Percentiles rank a stretch among this genome's conserved stretches.
These are phyloP conservation scores for Nitzschia inconspicua DNA, from an alignment of 108 stramenopile genomes.

Conservation along the genomic window DNA sequence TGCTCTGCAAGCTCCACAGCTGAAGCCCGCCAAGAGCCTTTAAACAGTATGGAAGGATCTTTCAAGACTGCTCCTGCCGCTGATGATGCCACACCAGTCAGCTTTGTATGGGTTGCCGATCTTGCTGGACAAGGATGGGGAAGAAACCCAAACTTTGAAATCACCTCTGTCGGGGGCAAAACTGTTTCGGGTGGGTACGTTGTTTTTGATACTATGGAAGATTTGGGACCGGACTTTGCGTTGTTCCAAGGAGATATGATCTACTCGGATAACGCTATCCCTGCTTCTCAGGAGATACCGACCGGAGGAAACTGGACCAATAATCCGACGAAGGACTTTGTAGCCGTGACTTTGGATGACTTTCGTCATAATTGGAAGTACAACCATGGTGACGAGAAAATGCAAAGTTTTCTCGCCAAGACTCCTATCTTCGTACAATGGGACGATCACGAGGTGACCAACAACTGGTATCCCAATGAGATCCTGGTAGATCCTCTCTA, in stretches of 20 bases:
- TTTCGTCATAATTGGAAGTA: slow-evolving; percentile 45
- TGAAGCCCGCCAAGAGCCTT: neutral
- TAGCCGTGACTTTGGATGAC: slow-evolving; percentile 39
- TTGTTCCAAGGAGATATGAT: slow-evolving; percentile 43
- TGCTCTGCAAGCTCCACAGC: slow-evolving; percentile 2
- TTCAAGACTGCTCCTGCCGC: slow-evolving; percentile 28
- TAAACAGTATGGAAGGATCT: slow-evolving; percentile 27
- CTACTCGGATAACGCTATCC: slow-evolving; percentile 36
- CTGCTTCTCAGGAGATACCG: slow-evolving; percentile 13
- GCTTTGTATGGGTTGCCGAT: slow-evolving; percentile 38
- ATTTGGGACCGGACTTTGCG: slow-evolving; percentile 38
- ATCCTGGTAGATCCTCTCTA: neutral
- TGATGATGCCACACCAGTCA: slow-evolving; percentile 14
- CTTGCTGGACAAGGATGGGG: slow-evolving; percentile 47
- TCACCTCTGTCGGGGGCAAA: slow-evolving; percentile 20
- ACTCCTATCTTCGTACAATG: slow-evolving; percentile 33
- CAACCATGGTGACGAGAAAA: slow-evolving; percentile 36
- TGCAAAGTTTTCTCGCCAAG: slow-evolving; percentile 34
- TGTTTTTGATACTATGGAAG: slow-evolving; percentile 42
- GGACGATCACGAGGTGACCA: slow-evolving; percentile 47
- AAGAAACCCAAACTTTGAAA: slow-evolving; percentile 36
- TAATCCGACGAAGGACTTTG: slow-evolving; percentile 33
- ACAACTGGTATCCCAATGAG: slow-evolving; percentile 34
- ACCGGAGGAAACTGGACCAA: slow-evolving; percentile 28
- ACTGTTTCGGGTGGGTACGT: slow-evolving; percentile 19